These are phyloP conservation scores for Pascua sp. DNA, from an alignment of 1,284 basidiomycete species.

Conservation along the genomic window DNA sequence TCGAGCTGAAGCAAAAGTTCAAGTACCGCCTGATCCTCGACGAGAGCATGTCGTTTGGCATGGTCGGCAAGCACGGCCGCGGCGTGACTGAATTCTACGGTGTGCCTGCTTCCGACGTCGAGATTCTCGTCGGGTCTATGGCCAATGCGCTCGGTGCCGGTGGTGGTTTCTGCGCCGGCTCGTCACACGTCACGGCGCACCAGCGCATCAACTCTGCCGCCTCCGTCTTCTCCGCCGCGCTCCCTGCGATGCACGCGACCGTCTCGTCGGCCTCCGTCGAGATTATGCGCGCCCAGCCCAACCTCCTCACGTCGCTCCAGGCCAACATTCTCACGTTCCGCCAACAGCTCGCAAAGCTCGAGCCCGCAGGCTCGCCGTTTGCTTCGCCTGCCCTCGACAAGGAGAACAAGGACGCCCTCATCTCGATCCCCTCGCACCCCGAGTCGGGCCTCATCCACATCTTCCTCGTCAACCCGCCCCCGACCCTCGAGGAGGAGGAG, in stretches of 20 bases:
- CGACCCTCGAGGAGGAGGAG: constrained; percentile 67
- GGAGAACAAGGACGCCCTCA: constrained; percentile 57
- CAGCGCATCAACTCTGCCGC: constrained; percentile 96
- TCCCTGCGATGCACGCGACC: constrained; percentile 85
- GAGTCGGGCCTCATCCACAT: constrained; percentile 86
- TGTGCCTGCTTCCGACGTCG: constrained; percentile 62
- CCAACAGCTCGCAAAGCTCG: constrained; percentile 66
- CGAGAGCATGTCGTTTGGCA: constrained; percentile 89
- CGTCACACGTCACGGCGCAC: constrained; percentile 76
- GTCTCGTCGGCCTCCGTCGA: constrained; percentile 80
- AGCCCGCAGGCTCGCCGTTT: constrained; percentile 37
- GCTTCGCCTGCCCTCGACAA: constrained; percentile 2
- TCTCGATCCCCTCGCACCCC: constrained; percentile 78
- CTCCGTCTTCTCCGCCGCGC: constrained; percentile 93
- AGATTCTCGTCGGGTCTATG: constrained; percentile 69
- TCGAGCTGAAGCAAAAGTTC: constrained; percentile 90
- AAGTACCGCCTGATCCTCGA: constrained; percentile 95
- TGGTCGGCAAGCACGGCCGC: constrained; percentile 86
- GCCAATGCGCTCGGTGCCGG: constrained; percentile 77
- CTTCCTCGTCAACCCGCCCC: constrained; percentile 56
- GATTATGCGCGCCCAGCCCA: constrained; percentile 69
- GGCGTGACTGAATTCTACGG: constrained; percentile 92
- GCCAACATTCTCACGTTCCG: constrained; percentile 77
- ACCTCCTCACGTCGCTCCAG: constrained; percentile 68
- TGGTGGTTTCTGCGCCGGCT: constrained; percentile 95